These are phyloP conservation scores for Lasiodiplodia hormozganensis DNA, from an alignment of 2,329 filamentous ascomycete genomes.

Conservation along the genomic window DNA sequence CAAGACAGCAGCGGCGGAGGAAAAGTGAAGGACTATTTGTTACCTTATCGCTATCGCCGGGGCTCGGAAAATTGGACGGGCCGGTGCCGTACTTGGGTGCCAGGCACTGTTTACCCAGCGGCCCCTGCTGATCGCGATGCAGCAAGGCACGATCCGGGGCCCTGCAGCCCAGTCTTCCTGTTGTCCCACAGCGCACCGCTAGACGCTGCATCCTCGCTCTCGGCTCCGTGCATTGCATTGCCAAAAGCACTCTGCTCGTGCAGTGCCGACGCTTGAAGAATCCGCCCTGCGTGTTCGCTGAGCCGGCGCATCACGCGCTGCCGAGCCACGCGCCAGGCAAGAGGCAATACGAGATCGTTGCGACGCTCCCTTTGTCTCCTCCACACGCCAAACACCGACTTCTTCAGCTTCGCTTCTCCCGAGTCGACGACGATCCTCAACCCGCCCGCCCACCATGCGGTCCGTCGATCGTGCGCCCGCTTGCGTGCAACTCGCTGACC, in stretches of 20 bases:
- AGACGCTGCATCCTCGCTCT: constrained; percentile 13
- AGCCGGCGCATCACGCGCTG: background rate
- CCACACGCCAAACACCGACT: background rate
- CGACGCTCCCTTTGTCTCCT: constrained; percentile 9
- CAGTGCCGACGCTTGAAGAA: constrained; percentile 15
- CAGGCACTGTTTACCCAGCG: background rate
- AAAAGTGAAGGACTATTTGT: background rate
- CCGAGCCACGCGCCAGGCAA: constrained; percentile 9
- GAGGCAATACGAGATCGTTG: constrained; percentile 14
- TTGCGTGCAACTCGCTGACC: background rate
- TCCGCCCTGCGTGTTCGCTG: background rate
- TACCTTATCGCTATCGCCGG: background rate
- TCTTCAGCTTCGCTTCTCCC: background rate
- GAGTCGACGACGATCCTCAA: background rate
- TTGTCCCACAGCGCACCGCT: constrained; percentile 15
- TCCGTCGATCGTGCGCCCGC: constrained; percentile 3
- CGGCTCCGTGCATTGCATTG: constrained; percentile 5
- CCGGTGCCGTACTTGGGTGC: background rate
- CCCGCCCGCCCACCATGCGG: constrained; percentile 24
- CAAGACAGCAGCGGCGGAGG: background rate
- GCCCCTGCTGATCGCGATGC: constrained; percentile 18
- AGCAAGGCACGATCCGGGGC: constrained; percentile 17
- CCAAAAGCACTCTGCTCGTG: constrained; percentile 16
- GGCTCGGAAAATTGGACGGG: background rate
- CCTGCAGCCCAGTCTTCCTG: constrained; percentile 5